Evolutionary conservation across 306 rosid species (phyloP).

Genomic region (Vigna trinervia): DNA sequence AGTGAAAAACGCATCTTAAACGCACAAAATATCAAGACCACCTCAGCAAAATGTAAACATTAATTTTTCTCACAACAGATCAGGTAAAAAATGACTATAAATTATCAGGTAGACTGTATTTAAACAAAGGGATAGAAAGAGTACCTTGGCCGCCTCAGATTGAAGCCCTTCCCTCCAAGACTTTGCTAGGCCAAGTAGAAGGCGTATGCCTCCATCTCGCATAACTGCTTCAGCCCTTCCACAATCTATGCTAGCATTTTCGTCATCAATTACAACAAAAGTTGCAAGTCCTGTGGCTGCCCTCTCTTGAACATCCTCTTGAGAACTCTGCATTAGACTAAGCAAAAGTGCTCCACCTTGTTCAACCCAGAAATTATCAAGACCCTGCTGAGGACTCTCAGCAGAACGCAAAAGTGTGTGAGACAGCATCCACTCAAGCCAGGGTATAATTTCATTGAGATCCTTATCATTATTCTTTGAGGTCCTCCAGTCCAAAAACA

Average conservation of each 20-base stretch:
- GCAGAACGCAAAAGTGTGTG: conserved; percentile 96
- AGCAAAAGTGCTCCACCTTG: conserved; percentile 95
- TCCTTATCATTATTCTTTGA: conserved; percentile 65
- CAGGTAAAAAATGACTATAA: conserved; percentile 21
- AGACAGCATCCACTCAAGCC: conserved; percentile 99
- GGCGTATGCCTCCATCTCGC: conserved; percentile 95
- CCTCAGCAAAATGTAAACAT: conserved; percentile 33
- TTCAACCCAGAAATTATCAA: conserved; percentile 90
- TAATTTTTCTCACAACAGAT: conserved; percentile 6
- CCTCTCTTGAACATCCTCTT: conserved; percentile 99
- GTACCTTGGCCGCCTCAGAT: conserved; percentile 98
- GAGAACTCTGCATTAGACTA: conserved; percentile 95
- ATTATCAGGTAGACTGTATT: conserved; percentile 14
- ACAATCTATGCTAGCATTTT: conserved; percentile 91
- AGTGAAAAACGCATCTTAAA: conserved; percentile 30
- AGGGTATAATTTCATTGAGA: conserved; percentile 80
- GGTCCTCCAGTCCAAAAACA: conserved; percentile 89
- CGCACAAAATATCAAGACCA: conserved; percentile 27
- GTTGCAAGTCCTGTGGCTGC: conserved; percentile 99
- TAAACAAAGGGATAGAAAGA: conserved; percentile 11
- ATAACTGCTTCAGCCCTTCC: conserved; percentile 98
- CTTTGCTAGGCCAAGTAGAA: conserved; percentile 88
- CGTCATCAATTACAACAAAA: conserved; percentile 98
- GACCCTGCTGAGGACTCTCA: conserved; percentile 93
- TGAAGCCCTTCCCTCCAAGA: conserved; percentile 99